Evolutionary conservation across 139 green algal genomes (phyloP).

Genomic region (Raphidocelis subcapitata): DNA sequence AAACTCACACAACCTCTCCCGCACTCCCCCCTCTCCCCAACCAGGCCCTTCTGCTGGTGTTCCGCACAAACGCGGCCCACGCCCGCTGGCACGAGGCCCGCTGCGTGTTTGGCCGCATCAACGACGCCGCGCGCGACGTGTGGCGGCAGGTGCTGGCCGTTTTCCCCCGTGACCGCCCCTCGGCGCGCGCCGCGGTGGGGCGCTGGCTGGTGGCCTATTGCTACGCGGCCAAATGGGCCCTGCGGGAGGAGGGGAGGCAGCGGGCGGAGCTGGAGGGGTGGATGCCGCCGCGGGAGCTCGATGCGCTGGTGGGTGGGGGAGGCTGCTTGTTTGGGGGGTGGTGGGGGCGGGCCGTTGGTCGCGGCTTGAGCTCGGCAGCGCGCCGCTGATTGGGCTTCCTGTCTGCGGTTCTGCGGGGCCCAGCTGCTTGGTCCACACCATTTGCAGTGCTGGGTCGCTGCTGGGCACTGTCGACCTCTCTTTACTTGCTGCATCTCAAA

Average conservation of each 20-base stretch:
- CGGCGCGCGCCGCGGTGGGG: slow-evolving; percentile 2
- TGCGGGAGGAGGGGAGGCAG: slow-evolving; percentile 18
- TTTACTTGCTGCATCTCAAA: too few relatives aligned
- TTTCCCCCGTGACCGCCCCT: slow-evolving; percentile 5
- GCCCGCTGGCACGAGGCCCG: slow-evolving; percentile 49
- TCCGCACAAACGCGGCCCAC: slow-evolving; percentile 67
- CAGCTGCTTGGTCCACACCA: too few relatives aligned
- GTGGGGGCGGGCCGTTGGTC: too few relatives aligned
- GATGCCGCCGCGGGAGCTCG: slow-evolving; percentile 21
- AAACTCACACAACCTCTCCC: too few relatives aligned
- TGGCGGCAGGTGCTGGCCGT: slow-evolving; percentile 25
- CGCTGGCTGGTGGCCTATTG: slow-evolving; percentile 28
- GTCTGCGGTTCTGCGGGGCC: too few relatives aligned
- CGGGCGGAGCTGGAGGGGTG: slow-evolving; percentile 12
- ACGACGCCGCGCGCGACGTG: slow-evolving; percentile 20
- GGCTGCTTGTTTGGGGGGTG: too few relatives aligned
- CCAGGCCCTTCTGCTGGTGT: slow-evolving; percentile 54
- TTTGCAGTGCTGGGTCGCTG: too few relatives aligned
- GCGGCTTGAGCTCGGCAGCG: too few relatives aligned
- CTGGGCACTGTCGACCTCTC: too few relatives aligned
- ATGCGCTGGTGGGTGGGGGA: slow-evolving; percentile 13
- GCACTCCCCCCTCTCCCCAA: not conserved
- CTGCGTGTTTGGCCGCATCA: slow-evolving; percentile 38
- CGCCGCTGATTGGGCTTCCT: too few relatives aligned
- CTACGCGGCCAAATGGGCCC: slow-evolving; percentile 14